These are phyloP conservation scores for Abortiporus biennis DNA, from an alignment of 1,284 basidiomycete genomes.

Conservation along the genomic window DNA sequence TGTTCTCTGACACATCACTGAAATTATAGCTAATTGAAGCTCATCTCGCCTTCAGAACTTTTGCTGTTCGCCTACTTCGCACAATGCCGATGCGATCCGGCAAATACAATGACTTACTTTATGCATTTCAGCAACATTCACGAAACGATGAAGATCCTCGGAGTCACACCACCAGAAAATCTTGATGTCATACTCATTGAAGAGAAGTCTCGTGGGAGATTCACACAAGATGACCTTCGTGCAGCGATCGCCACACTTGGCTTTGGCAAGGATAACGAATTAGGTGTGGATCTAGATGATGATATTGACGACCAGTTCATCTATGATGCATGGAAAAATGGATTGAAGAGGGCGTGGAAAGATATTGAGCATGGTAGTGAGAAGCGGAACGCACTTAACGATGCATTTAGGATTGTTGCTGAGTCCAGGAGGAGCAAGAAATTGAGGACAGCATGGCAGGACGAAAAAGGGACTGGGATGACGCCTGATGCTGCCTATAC, in stretches of 20 bases:
- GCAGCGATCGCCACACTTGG: slow-evolving; percentile 48
- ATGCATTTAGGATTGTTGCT: slow-evolving; percentile 60
- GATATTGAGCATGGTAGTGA: slow-evolving; percentile 32
- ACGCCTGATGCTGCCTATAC: slow-evolving; percentile 68
- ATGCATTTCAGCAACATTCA: slow-evolving; percentile 48
- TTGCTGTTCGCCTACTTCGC: slow-evolving; percentile 71
- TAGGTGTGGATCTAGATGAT: slow-evolving; percentile 60
- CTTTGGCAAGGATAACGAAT: slow-evolving; percentile 52
- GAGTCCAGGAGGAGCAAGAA: slow-evolving; percentile 47
- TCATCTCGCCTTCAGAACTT: slow-evolving; percentile 43
- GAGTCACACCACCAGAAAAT: slow-evolving; percentile 28
- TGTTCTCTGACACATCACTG: neutral
- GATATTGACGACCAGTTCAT: slow-evolving; percentile 66
- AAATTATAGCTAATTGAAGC: slow-evolving; percentile 2
- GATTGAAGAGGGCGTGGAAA: slow-evolving; percentile 51
- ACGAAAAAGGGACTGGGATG: slow-evolving; percentile 53
- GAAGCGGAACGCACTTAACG: slow-evolving; percentile 45
- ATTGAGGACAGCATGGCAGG: slow-evolving; percentile 46
- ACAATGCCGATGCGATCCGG: slow-evolving; percentile 73
- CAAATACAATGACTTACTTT: slow-evolving; percentile 55
- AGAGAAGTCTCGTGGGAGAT: slow-evolving; percentile 60
- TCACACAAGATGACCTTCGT: slow-evolving; percentile 46
- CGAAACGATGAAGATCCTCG: slow-evolving; percentile 37
- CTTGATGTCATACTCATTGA: slow-evolving; percentile 52
- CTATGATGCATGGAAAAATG: slow-evolving; percentile 60